These are phyloP conservation scores for Phaffia australis DNA, from an alignment of 768 basidiomycete species.

Conservation along the genomic window DNA sequence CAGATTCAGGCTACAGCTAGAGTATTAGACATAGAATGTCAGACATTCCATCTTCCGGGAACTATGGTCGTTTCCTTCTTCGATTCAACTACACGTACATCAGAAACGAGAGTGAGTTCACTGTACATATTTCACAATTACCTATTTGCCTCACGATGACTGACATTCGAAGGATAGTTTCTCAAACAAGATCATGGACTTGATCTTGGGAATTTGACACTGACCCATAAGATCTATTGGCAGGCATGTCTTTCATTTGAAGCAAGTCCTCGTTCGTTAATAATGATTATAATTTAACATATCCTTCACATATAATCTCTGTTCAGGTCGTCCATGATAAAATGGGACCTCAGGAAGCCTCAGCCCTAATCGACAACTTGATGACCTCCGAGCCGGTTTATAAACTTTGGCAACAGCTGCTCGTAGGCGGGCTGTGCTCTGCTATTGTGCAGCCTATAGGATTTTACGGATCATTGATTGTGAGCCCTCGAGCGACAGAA, in stretches of 20 bases:
- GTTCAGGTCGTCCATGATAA: conserved; percentile 65
- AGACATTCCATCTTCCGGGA: conserved; percentile 54
- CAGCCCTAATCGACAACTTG: conserved; percentile 53
- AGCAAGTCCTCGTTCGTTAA: no score
- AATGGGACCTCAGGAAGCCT: conserved; percentile 62
- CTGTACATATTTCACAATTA: background rate
- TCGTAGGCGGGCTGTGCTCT: conserved; percentile 69
- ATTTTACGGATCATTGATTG: conserved; percentile 63
- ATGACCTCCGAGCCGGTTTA: conserved; percentile 54
- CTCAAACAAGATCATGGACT: conserved; percentile 43
- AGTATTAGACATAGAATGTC: conserved; percentile 80
- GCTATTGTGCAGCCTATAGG: conserved; percentile 57
- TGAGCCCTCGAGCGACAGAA: no score
- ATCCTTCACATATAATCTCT: background rate
- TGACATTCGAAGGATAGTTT: conserved; percentile 24
- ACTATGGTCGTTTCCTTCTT: conserved; percentile 73
- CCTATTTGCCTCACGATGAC: background rate
- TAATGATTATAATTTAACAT: no score
- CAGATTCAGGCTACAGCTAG: conserved; percentile 78
- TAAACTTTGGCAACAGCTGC: conserved; percentile 47
- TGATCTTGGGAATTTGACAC: conserved; percentile 64
- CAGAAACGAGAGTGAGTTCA: conserved; percentile 50
- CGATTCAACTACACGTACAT: conserved; percentile 66
- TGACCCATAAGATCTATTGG: conserved; percentile 62
- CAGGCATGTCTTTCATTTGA: conserved; percentile 41